A percentile compares a stretch with the other conserved stretches of the same genome.
Evolutionary conservation across 1,284 basidiomycete species (phyloP).

Genomic region (Sporisorium iseilematis-ciliati): DNA sequence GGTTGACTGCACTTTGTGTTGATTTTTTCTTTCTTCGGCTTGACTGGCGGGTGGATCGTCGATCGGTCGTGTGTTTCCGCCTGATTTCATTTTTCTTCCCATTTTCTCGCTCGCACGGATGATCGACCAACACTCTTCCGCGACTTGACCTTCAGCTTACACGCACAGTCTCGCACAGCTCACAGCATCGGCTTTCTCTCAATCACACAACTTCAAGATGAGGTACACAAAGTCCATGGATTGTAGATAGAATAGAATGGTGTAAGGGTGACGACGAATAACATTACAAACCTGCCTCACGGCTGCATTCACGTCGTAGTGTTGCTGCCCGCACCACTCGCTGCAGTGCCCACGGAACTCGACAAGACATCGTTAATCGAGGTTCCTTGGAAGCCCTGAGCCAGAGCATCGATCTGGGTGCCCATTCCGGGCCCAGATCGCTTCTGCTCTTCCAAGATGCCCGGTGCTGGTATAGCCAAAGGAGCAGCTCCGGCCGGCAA

Average conservation of each 20-base stretch:
- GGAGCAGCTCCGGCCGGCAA: conserved; percentile 49
- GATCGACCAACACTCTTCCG: conserved; percentile 2
- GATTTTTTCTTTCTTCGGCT: conserved; percentile 1
- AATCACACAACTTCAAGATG: neutral
- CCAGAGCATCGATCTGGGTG: conserved; percentile 41
- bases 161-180: neutral
- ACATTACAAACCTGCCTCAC: neutral
- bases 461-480: conserved; percentile 40
- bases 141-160: neutral
- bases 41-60: neutral
- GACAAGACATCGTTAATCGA: conserved; percentile 45
- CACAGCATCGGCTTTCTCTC: neutral
- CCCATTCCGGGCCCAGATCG: conserved; percentile 21
- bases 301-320: neutral
- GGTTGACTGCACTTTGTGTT: neutral
- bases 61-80: conserved; percentile 9
- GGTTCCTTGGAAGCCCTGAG: conserved; percentile 33
- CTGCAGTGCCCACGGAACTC: conserved; percentile 24
- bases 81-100: neutral
- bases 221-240: neutral
- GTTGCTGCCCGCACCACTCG: conserved; percentile 18
- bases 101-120: conserved; percentile 16
- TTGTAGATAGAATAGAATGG: conserved; percentile 8
- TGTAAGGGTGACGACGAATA: conserved; percentile 21
- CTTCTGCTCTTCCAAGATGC: conserved; percentile 44